Evolutionary conservation across 768 basidiomycete genomes (phyloP).

Genomic region (Macrolepiota albuminosa): DNA sequence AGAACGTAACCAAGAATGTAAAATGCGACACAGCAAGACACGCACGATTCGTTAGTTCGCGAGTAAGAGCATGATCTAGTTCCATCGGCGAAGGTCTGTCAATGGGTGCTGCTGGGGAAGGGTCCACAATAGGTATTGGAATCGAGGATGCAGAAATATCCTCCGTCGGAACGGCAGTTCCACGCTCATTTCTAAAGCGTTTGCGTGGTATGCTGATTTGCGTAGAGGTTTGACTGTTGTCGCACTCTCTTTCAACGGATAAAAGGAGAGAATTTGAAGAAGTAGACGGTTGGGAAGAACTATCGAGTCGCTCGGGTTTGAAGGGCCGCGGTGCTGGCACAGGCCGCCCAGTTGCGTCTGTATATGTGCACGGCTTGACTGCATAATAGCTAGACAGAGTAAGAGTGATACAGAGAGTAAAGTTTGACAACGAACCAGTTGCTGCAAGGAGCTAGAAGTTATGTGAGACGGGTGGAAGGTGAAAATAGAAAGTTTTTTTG

Average conservation of each 20-base stretch:
- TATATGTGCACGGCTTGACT: slow-evolving; percentile 77
- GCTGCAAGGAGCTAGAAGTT: slow-evolving; percentile 63
- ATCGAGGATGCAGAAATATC: slow-evolving; percentile 25
- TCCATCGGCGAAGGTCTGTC: slow-evolving; percentile 40
- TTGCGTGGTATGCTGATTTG: slow-evolving; percentile 31
- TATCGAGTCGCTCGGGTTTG: slow-evolving; percentile 36
- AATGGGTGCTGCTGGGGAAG: slow-evolving; percentile 30
- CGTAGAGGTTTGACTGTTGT: slow-evolving; percentile 22
- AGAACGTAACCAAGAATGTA: slow-evolving; percentile 11
- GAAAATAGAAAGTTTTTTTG: slow-evolving; percentile 12
- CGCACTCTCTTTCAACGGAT: slow-evolving; percentile 31
- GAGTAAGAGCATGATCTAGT: slow-evolving; percentile 58
- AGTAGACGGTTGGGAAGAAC: slow-evolving; percentile 15
- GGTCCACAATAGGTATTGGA: slow-evolving; percentile 31
- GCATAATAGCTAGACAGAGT: slow-evolving; percentile 61
- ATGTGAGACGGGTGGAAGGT: slow-evolving; percentile 11
- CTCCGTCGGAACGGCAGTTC: slow-evolving; percentile 31
- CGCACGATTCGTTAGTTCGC: slow-evolving; percentile 73
- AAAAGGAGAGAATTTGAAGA: slow-evolving; percentile 21
- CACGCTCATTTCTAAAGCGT: slow-evolving; percentile 42
- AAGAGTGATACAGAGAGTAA: slow-evolving; percentile 6
- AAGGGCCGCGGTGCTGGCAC: slow-evolving; percentile 66
- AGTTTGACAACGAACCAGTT: slow-evolving; percentile 54
- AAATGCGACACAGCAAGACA: slow-evolving; percentile 14
- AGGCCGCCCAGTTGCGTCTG: slow-evolving; percentile 72